Evolutionary conservation across 2,329 filamentous ascomycete genomes (phyloP).

Genomic region (Talaromyces sp.): DNA sequence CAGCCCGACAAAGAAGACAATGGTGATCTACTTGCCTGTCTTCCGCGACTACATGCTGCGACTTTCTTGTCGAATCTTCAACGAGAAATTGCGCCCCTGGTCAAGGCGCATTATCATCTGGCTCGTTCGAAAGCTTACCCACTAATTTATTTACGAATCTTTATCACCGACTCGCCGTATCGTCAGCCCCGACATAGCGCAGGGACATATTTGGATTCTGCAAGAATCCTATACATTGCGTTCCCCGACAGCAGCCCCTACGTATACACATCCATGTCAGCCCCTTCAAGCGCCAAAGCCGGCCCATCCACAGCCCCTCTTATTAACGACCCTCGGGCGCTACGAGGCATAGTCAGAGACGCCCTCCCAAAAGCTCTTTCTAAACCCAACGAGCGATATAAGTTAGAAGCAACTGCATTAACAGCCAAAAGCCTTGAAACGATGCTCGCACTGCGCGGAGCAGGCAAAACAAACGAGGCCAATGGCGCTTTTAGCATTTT

Average conservation of each 20-base stretch:
- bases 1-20: conserved; percentile 19
- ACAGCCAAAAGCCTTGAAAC: conserved; percentile 68
- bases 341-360: conserved; percentile 69
- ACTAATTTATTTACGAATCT: conserved; percentile 71
- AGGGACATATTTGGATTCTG: conserved; percentile 54
- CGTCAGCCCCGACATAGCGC: conserved; percentile 49
- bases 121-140: conserved; percentile 63
- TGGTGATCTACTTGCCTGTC: conserved; percentile 35
- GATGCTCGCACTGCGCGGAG: conserved; percentile 65
- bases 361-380: conserved; percentile 81
- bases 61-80: conserved; percentile 76
- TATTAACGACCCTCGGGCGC: conserved; percentile 54
- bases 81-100: conserved; percentile 67
- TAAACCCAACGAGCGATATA: conserved; percentile 67
- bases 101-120: conserved; percentile 81
- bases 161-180: conserved; percentile 77
- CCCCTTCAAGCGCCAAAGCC: conserved; percentile 38
- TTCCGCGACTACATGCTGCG: conserved; percentile 73
- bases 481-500: conserved; percentile 79
- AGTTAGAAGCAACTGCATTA: conserved; percentile 64
- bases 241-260: conserved; percentile 78
- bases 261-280: conserved; percentile 61
- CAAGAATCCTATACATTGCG: conserved; percentile 71
- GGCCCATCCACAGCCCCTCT: not conserved
- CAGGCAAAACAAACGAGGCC: conserved; percentile 66